Conservation (phyloP, 163 green algal species). For the Scenedesmus sp. region DNA sequence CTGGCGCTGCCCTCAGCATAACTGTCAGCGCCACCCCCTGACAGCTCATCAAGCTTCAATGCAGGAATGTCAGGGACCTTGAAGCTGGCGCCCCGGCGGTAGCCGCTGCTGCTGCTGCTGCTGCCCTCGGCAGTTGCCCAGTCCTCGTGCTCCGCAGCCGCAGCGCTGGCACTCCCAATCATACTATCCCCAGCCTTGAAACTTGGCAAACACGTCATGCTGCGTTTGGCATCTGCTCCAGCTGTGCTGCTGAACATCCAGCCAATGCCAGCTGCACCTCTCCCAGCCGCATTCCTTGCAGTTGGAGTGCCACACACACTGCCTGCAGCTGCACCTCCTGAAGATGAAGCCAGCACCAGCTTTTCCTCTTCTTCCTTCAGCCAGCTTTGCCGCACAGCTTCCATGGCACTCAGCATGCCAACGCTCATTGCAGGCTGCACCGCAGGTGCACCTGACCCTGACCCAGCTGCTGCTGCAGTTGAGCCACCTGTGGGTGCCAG, state of each 20-base stretch:
- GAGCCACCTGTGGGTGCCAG: no score
- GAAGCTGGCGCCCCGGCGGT: neutral
- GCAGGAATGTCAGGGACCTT: constrained; percentile 20
- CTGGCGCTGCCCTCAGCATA: neutral
- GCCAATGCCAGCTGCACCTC: neutral
- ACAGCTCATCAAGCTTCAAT: constrained; percentile 19
- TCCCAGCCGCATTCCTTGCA: neutral
- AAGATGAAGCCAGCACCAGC: neutral
- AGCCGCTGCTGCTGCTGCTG: constrained; percentile 8
- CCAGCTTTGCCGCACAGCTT: constrained; percentile 53
- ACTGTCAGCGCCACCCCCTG: neutral
- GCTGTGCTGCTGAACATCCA: neutral
- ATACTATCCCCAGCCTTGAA: neutral
- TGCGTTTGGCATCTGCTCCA: neutral
- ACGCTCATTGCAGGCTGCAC: constrained; percentile 16
- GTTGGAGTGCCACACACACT: neutral
- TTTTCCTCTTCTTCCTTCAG: constrained; percentile 40
- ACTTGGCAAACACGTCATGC: neutral
- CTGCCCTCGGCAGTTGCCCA: neutral
- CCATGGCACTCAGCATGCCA: constrained; percentile 45
- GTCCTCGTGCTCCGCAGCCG: neutral
- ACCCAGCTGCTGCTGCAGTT: neutral
- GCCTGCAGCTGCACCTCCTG: constrained; percentile 13
- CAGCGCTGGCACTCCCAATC: neutral
- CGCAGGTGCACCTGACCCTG: neutral